Percentiles rank a stretch among this genome's conserved stretches.
Evolutionary conservation across 176 grass and related monocot genomes (phyloP).

Genomic region (Cocos nucifera): DNA sequence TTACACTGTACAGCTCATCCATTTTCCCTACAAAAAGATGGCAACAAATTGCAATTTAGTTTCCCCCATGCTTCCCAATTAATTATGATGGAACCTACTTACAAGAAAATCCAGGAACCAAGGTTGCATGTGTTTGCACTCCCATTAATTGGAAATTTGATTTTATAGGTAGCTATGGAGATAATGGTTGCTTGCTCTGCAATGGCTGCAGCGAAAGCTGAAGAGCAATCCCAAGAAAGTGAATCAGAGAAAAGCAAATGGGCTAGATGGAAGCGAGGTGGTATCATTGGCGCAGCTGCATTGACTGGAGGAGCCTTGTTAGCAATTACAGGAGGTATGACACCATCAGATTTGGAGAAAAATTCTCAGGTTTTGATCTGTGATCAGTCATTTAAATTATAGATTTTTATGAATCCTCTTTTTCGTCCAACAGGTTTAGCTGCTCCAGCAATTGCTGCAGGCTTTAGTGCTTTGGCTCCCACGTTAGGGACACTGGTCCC

Average conservation of each 20-base stretch:
- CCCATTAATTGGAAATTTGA: conserved; percentile 25
- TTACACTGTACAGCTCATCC: no score
- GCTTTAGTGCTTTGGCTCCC: conserved; percentile 74
- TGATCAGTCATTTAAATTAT: neutral
- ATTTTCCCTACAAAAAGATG: no score
- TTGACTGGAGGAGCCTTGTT: conserved; percentile 88
- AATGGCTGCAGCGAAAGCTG: conserved; percentile 92
- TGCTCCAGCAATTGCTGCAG: conserved; percentile 94
- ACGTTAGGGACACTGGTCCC: conserved; percentile 72
- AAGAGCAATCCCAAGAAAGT: conserved; percentile 35
- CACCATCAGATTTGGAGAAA: neutral
- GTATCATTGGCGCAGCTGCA: conserved; percentile 87
- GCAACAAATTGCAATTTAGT: no score
- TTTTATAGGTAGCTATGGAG: conserved; percentile 83
- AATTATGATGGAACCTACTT: no score
- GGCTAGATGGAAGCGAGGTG: conserved; percentile 75
- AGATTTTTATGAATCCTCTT: conserved; percentile 5
- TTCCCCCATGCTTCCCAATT: no score
- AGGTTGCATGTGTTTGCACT: neutral
- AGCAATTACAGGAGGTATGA: conserved; percentile 85
- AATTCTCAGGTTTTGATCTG: neutral
- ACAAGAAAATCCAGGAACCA: no score
- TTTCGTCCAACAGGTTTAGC: conserved; percentile 54
- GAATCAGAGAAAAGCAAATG: conserved; percentile 54
- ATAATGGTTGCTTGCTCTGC: conserved; percentile 99